Evolutionary conservation across 2,329 filamentous ascomycete species (phyloP), one percentile per base, ranked within the genome.

Genomic region (Dothiorella sarmentorum): DNA sequence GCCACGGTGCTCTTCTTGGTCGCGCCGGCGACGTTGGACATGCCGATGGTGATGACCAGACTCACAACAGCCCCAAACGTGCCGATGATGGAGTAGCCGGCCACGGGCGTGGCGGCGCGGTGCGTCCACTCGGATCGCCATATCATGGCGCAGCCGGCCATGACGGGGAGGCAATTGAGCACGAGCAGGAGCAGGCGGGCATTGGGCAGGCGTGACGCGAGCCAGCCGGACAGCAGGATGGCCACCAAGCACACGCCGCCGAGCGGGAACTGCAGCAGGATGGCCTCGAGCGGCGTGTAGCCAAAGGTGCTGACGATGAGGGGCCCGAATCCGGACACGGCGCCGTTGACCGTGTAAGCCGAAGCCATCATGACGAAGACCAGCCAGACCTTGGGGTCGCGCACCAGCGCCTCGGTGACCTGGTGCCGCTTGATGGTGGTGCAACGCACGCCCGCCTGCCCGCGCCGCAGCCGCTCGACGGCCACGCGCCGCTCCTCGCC

Each of bases 1-100:
- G 88, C 86, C 79, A 88, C 90, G 65, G 88, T 85, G 62, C 85
- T 88, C 77, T 91, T 91, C 75, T 91, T 91, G 0, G 88, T 91
- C 22, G 88, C 82, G n/a, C 89, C 88, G 0, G 88, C 87, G 0
- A 91, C 86, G 63, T 91, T 91, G 10, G 83, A 82, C 78, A 83
- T 83, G 0, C 80, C 82, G 2, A 84, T 67, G 0, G 77, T 78
- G 40, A 85, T 82, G 2, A 81, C 79, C n/a, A 83, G 74, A 42
- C 83, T 86, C 0, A 89, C 87, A 0, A 89, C 86, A 0, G 83
- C 85, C 0, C 87, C 87, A 63, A 90, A 91, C 63, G 86, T 88
- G 0, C 88, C 88, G 2, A 86, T 87, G 33, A 91, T 80, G 0
- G 85, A 84, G 68, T 90, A 91, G 0, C 88, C 88, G 0, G 84